Evolutionary conservation across 768 basidiomycete species (phyloP), one percentile per base, ranked within the genome.

Genomic region (Panaeolus papilionaceus): DNA sequence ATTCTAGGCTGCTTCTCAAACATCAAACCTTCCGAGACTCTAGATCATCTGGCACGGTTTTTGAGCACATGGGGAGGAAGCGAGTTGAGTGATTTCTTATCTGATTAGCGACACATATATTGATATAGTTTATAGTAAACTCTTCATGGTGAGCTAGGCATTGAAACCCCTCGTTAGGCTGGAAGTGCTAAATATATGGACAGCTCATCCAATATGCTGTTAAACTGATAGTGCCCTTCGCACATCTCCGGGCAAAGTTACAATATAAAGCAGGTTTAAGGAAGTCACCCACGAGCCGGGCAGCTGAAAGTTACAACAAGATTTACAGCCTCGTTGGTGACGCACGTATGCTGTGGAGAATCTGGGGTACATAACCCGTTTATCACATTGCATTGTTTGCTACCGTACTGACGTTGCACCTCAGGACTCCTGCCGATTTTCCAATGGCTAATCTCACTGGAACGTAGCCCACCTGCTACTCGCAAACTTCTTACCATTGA

Each of bases 51-150:
- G 9, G 83, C 93, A 44, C 83, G 92, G 73, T 94, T 88, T 74
- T 81, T 95, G 64, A 88, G 90, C 65, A 92, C 93, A 72, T 94
- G 92, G 92, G 90, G 88, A 75, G 93, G 93, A 33, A 93, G 87
- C 86, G 94, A 95, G 93, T 94, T 82, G 81, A 76, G 88, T 88
- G 69, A 69, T 38, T 68, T 33, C 70, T 61, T 62, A 62, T 64
- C 51, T 66, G 11, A 16, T 63, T 61, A 51, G 14, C 20, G 44
- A 16, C 51, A 63, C 0, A 26, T 14, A 61, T 61, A 33, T 37
- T 65, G 18, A 39, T 26, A 39, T 45, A 33, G 61, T 64, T 44
- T 74, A 28, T 70, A 94, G 92, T 79, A 94, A 94, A 76, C 74
- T 93, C 38, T 92, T 94, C 76, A 87, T 88, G 86, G 91, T 93